Evolutionary conservation across 1,139 yeast genomes (phyloP), one percentile per base, ranked within the genome.

Genomic region (Zygoascus hellenicus): DNA sequence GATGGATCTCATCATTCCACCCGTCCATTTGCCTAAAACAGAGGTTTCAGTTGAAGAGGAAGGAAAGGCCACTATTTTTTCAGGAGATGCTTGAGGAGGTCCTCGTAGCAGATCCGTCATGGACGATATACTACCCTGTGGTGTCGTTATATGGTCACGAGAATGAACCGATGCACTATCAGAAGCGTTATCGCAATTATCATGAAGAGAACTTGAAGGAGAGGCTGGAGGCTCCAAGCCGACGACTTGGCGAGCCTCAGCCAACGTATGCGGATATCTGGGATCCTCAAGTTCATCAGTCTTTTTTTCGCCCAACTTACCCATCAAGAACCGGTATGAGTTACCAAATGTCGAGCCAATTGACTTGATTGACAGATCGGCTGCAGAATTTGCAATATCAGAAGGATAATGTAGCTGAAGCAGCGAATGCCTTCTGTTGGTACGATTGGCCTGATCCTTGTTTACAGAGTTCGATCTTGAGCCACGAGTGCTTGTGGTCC

Each of bases 241-340:
- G 31, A 57, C 56, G 11, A 58, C 56, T 44, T 52, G 52, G 5
- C 62, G 47, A 6, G 61, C 63, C 28, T 59, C 63, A 6, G 57
- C 61, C 32, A 60, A 48, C 4, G 63, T 59, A 32, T 54, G 53
- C 7, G 63, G 62, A 36, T 55, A 58, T 38, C 47, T 49, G 28
- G 45, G 49, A 19, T 48, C 48, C 28, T 48, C 55, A 22, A 48
- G 53, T 38, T 50, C 45, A 11, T 39, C 42, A 22, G 49, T 19
- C 28, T 44, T 13, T 15, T 42, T 37, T 22, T 51, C 52, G 0
- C 54, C 39, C 32, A 63, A 51, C 45, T 63, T 58, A 40, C 65
- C 66, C 51, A 65, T 53, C 30, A 65, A 50, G 48, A 60, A 63
- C 47, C 62, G 54, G 52, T 64, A 65, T 2, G 67, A 61, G 45